Evolutionary conservation across 345 rosid genomes (phyloP).

Genomic region (Hirschfeldia incana): DNA sequence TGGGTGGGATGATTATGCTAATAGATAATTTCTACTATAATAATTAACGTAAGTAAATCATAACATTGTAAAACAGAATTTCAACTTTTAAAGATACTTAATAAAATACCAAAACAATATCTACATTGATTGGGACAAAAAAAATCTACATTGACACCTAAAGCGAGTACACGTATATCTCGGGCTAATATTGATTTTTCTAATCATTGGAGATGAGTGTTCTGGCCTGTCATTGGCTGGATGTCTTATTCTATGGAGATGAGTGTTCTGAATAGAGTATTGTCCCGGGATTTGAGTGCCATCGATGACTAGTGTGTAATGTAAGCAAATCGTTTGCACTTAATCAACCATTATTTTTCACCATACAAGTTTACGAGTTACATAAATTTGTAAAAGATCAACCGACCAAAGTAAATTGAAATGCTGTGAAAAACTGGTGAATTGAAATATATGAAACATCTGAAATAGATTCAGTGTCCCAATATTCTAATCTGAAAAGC

Average conservation of each 20-base stretch:
- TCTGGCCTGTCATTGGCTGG: constrained; percentile 19
- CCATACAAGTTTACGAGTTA: not conserved
- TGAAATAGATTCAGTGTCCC: constrained; percentile 4
- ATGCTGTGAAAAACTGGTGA: not conserved
- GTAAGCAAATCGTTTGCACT: not conserved
- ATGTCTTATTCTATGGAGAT: constrained; percentile 16
- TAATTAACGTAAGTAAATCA: not conserved
- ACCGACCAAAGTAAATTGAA: not conserved
- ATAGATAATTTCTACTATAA: not conserved
- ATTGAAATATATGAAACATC: constrained; percentile 15
- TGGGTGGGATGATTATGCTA: not conserved
- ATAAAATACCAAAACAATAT: not conserved
- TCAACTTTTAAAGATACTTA: not conserved
- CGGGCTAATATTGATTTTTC: constrained; percentile 8
- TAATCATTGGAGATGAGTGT: constrained; percentile 29
- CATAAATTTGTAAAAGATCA: not conserved
- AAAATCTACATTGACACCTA: constrained; percentile 1
- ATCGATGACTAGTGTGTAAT: constrained; percentile 26
- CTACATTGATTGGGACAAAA: not conserved
- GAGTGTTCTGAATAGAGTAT: constrained; percentile 7
- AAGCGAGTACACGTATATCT: not conserved
- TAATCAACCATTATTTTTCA: not conserved
- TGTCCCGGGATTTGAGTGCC: constrained; percentile 28
- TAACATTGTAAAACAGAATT: not conserved
- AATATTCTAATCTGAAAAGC: constrained; percentile 19